These are phyloP conservation scores for Fraxinus quadrangulata DNA, from an alignment of 257 asterid genomes.

Conservation along the genomic window DNA sequence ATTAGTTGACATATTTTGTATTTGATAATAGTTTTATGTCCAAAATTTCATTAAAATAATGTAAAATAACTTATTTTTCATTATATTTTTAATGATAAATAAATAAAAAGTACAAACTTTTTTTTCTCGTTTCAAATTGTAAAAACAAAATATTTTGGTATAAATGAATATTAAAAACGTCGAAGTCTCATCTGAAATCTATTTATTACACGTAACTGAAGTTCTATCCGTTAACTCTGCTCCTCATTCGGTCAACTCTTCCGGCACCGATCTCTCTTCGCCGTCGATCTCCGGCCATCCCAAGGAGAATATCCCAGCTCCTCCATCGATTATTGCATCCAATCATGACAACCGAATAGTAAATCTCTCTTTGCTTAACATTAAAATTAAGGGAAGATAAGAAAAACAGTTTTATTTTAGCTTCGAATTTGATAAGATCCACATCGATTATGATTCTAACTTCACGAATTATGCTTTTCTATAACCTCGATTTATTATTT, in stretches of 20 bases:
- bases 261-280: constrained; percentile 22
- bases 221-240: not conserved
- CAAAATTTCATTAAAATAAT: no score
- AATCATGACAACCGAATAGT: constrained; percentile 49
- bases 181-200: not conserved
- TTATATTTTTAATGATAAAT: no score
- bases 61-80: no score
- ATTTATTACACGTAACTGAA: not conserved
- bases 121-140: no score
- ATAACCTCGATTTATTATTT: constrained; percentile 3
- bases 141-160: no score
- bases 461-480: constrained; percentile 8
- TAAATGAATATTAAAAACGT: no score
- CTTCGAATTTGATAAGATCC: constrained; percentile 24
- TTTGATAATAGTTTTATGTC: no score
- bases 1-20: no score
- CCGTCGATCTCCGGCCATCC: constrained; percentile 28
- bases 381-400: not conserved
- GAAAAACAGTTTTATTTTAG: not conserved
- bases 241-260: constrained; percentile 24
- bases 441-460: constrained; percentile 11
- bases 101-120: no score
- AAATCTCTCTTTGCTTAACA: constrained; percentile 18
- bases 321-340: constrained; percentile 13
- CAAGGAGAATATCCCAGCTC: constrained; percentile 30